A percentile compares a stretch with the other conserved stretches of the same genome.
Evolutionary conservation across 2,329 filamentous ascomycete genomes (phyloP).

Genomic region (Ascochyta pisi): DNA sequence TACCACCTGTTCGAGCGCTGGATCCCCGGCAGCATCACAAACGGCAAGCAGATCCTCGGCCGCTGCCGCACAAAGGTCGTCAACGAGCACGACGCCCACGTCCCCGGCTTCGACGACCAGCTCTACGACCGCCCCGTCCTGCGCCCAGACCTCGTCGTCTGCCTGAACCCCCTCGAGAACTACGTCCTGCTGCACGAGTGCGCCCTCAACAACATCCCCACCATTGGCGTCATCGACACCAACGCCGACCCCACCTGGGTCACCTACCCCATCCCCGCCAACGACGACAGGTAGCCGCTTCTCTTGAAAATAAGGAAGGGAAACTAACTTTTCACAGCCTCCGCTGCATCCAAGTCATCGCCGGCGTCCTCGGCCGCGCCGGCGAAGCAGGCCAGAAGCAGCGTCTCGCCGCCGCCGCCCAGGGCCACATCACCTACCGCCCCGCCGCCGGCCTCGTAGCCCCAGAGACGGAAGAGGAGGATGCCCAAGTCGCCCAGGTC

Average conservation of each 20-base stretch:
- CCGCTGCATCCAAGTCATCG: conserved; percentile 80
- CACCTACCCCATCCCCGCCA: conserved; percentile 94
- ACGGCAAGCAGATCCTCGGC: conserved; percentile 86
- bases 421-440: conserved; percentile 67
- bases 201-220: conserved; percentile 84
- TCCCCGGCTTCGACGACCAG: conserved; percentile 70
- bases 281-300: conserved; percentile 79
- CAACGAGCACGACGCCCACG: conserved; percentile 72
- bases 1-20: conserved; percentile 94
- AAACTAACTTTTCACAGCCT: conserved; percentile 62
- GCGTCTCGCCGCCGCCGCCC: conserved; percentile 67
- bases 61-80: conserved; percentile 75
- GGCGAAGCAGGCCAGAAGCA: conserved; percentile 77
- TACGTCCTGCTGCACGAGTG: conserved; percentile 91
- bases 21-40: conserved; percentile 91
- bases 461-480: conserved; percentile 25
- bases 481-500: not conserved
- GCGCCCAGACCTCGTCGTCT: conserved; percentile 88
- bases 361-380: conserved; percentile 83
- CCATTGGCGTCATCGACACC: conserved; percentile 93
- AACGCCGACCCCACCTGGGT: conserved; percentile 92
- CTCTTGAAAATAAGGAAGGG: not conserved
- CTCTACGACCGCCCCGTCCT: conserved; percentile 69
- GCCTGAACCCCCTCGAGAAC: conserved; percentile 92
- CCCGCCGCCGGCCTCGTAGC: conserved; percentile 35